Base-by-base conservation (phyloP, 768 basidiomycete species). In the Xanthoconium stramineum region DNA sequence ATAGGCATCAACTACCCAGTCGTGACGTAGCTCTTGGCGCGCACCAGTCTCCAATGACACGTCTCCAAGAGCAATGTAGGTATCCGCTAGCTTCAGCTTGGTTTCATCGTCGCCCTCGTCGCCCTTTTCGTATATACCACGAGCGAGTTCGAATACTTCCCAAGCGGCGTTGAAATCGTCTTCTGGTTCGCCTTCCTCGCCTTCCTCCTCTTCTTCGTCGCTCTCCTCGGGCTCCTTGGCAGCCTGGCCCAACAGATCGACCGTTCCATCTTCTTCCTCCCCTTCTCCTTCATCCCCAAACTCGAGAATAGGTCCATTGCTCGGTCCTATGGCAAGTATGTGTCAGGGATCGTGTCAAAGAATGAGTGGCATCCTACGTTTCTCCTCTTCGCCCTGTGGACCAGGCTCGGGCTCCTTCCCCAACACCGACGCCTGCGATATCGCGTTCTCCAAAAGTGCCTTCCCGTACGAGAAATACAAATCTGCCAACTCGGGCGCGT, bases 141-240 rank as follows among this genome's bases (percentile, higher is more conserved):
- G 80, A 20, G 96, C 95, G 53, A 96, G 84, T 63, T 99, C 97
- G n/a, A 99, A 78, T 3, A 96, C 88, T 67, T 97, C 91, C 94
- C 96, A 99, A 13, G 97, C 94, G 28, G 92, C 93, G 61, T 96
- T 97, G 71, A 97, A 97, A 65, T 98, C 97, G 63, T 99, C 97
- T 65, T 97, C 96, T 0, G 91, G 92, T 64, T 91, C 92, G 5
- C 69, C 89, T 13, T 86, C 89, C 5, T 83, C 88, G 3, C 75
- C 89, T 10, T 80, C 65, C 0, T 80, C 84, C 3, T 47, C 47
- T 4, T 78, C 82, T 0, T 79, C 84, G 0, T 76, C 83, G 0
- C 76, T 84, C 2, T 74, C 81, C 9, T 79, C 80, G 1, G 67
- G 71, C 52, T 81, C 80, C 55, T 81, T 77, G n/a, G 72, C 72